Percentiles rank a stretch among this genome's conserved stretches.
Conservation (phyloP, 2,329 filamentous ascomycete genomes). For the Cladorrhinum sp. region DNA sequence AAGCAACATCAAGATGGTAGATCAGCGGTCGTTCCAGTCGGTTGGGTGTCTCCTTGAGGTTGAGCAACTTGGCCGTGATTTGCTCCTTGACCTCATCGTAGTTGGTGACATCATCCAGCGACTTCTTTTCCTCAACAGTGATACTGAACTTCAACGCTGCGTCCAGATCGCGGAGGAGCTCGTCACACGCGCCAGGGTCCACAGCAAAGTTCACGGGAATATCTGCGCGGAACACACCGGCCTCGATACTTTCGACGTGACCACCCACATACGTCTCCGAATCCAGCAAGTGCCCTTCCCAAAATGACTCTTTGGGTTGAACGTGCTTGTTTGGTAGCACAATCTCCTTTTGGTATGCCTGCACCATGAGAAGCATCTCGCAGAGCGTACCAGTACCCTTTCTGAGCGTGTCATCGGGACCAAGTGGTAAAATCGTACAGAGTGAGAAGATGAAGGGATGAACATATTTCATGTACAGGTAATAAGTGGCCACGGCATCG, state of each 20-base stretch:
- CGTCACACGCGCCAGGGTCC: slow-evolving; percentile 85
- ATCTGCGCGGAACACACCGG: slow-evolving; percentile 92
- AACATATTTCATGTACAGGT: slow-evolving; percentile 99
- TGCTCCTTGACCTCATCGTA: slow-evolving; percentile 82
- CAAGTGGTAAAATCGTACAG: slow-evolving; percentile 91
- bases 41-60: slow-evolving; percentile 79
- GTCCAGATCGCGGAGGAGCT: slow-evolving; percentile 82
- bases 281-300: slow-evolving; percentile 92
- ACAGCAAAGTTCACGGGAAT: slow-evolving; percentile 92
- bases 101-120: slow-evolving; percentile 72
- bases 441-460: slow-evolving; percentile 99
- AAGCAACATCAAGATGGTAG: slow-evolving; percentile 97
- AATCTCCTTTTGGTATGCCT: slow-evolving; percentile 89
- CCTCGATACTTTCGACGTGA: slow-evolving; percentile 98
- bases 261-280: slow-evolving; percentile 98
- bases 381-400: slow-evolving; percentile 99
- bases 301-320: slow-evolving; percentile 87
- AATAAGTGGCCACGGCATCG: slow-evolving; percentile 97
- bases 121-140: slow-evolving; percentile 79
- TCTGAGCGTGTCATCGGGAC: slow-evolving; percentile 85
- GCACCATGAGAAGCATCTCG: slow-evolving; percentile 98
- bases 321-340: slow-evolving; percentile 95
- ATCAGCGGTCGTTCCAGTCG: slow-evolving; percentile 84
- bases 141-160: slow-evolving; percentile 86
- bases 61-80: slow-evolving; percentile 67